Evolutionary conservation across 2,329 filamentous ascomycete species (phyloP).

Genomic region (Aspergillus sp.): DNA sequence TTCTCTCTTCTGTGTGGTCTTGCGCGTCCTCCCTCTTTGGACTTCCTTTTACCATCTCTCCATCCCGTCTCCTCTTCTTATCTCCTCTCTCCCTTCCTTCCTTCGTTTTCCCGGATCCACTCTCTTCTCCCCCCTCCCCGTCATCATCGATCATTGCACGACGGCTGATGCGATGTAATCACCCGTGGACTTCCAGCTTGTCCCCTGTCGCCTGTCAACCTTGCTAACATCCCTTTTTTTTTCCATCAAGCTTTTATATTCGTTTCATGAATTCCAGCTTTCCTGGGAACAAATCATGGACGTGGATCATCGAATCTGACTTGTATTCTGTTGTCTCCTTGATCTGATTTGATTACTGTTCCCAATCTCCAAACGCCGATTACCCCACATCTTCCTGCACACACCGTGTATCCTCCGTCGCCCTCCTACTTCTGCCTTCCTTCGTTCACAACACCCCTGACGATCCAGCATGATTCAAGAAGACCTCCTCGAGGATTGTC

Average conservation of each 20-base stretch:
- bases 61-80: constrained; percentile 11
- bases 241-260: constrained; percentile 5
- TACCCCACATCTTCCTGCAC: constrained; percentile 13
- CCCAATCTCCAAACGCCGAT: background rate
- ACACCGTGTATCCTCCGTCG: constrained; percentile 9
- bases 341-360: background rate
- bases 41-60: constrained; percentile 13
- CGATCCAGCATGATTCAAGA: constrained; percentile 77
- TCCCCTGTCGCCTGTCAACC: constrained; percentile 22
- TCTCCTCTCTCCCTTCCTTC: constrained; percentile 14
- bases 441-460: constrained; percentile 8
- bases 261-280: background rate
- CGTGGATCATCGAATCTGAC: background rate
- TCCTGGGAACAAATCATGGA: constrained; percentile 3
- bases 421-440: background rate
- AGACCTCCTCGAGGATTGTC: constrained; percentile 86
- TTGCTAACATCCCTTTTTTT: constrained; percentile 20
- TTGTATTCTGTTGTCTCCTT: constrained; percentile 6
- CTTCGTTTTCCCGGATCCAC: background rate
- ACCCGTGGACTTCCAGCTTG: constrained; percentile 22
- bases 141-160: constrained; percentile 22
- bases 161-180: constrained; percentile 36
- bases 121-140: background rate
- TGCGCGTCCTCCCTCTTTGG: constrained; percentile 16
- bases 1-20: background rate